These are phyloP conservation scores for Trametes coccinea DNA, from an alignment of 768 basidiomycete genomes.

Conservation along the genomic window DNA sequence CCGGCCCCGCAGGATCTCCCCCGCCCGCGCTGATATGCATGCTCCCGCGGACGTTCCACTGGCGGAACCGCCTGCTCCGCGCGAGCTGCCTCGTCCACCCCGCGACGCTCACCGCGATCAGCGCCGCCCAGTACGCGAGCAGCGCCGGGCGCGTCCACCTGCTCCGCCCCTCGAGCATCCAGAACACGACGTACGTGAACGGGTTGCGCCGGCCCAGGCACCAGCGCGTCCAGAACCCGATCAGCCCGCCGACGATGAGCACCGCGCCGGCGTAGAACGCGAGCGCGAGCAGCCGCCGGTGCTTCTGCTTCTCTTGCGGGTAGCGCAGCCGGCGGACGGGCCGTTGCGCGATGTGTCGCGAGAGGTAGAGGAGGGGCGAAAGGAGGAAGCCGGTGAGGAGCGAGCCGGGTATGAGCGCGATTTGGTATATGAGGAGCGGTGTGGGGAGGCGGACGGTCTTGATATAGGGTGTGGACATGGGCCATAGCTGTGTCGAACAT, in stretches of 20 bases:
- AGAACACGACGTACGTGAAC: conserved; percentile 82
- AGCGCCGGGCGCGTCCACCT: conserved; percentile 80
- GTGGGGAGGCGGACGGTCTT: conserved; percentile 92
- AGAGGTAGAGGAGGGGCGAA: conserved; percentile 90
- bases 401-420: conserved; percentile 90
- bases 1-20: neutral
- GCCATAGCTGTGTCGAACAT: conserved; percentile 61
- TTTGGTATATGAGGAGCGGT: conserved; percentile 87
- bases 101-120: conserved; percentile 83
- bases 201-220: conserved; percentile 79
- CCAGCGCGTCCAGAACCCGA: conserved; percentile 94
- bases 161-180: conserved; percentile 71
- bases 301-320: conserved; percentile 80
- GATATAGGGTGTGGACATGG: conserved; percentile 76
- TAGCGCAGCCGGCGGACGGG: conserved; percentile 79
- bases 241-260: conserved; percentile 75
- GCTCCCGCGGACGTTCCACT: conserved; percentile 38
- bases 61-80: conserved; percentile 67
- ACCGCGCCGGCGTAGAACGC: conserved; percentile 80
- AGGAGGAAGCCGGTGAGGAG: conserved; percentile 91
- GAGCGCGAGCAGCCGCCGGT: conserved; percentile 80
- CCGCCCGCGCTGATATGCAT: neutral
- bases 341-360: conserved; percentile 86
- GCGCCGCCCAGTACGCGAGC: conserved; percentile 80
- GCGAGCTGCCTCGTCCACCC: conserved; percentile 94